Evolutionary conservation across 345 rosid genomes (phyloP).

Genomic region (Gossypium mustelinum): DNA sequence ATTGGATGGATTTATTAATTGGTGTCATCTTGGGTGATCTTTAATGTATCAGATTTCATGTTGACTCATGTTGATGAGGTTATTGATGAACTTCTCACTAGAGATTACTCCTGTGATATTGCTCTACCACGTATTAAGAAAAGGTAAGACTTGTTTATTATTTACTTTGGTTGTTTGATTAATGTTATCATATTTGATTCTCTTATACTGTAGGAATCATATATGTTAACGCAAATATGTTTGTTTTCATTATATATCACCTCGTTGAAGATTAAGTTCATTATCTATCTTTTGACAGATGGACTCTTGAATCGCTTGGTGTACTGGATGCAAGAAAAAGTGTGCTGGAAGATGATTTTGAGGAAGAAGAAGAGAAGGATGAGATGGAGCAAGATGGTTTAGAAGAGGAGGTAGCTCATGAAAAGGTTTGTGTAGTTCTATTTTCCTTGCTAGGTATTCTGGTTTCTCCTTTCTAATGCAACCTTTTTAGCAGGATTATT

Average conservation of each 20-base stretch:
- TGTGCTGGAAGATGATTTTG: slow-evolving; percentile 93
- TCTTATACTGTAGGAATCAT: not conserved
- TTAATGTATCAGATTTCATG: slow-evolving; percentile 38
- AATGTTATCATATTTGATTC: not conserved
- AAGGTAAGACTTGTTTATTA: slow-evolving; percentile 38
- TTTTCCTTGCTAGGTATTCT: not conserved
- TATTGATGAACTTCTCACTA: slow-evolving; percentile 77
- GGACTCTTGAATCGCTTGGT: slow-evolving; percentile 62
- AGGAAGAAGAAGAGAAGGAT: slow-evolving; percentile 94
- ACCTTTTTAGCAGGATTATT: slow-evolving; percentile 54
- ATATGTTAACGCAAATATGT: not conserved
- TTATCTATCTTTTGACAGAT: not conserved
- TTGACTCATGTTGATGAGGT: slow-evolving; percentile 82
- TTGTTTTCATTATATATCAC: not conserved
- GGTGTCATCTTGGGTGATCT: not conserved
- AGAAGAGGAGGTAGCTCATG: slow-evolving; percentile 16
- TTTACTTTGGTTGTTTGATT: not conserved
- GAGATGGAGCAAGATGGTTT: slow-evolving; percentile 44
- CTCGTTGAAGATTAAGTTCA: not conserved
- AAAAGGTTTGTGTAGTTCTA: slow-evolving; percentile 43
- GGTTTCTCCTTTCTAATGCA: slow-evolving; percentile 5
- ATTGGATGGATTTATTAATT: not conserved
- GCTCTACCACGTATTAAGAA: slow-evolving; percentile 86
- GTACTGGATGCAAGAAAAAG: slow-evolving; percentile 76
- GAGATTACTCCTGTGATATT: slow-evolving; percentile 82